A percentile compares a stretch with the other conserved stretches of the same genome.
These are phyloP conservation scores for Cokeromyces recurvatus DNA, from an alignment of 371 early-diverging fungal genomes.

Conservation along the genomic window DNA sequence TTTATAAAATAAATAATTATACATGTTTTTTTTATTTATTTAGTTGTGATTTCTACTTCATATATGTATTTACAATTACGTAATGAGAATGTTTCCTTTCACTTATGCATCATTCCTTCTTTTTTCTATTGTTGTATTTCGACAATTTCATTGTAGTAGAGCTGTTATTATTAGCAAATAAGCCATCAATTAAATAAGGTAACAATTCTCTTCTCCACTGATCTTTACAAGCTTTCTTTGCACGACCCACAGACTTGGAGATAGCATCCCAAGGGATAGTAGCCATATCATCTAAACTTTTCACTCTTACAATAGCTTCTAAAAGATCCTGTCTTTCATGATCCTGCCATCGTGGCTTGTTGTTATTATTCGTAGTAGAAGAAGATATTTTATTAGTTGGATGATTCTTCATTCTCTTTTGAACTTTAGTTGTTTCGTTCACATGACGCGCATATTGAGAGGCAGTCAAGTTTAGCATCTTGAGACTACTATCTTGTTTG, in stretches of 20 bases:
- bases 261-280: slow-evolving; percentile 36
- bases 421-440: no score
- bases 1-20: slow-evolving; percentile 18
- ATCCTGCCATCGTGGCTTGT: slow-evolving; percentile 36
- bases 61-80: no score
- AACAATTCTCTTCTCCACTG: slow-evolving; percentile 43
- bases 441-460: no score
- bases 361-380: background rate
- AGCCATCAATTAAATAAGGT: slow-evolving; percentile 8
- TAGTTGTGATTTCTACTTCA: no score
- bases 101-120: no score
- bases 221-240: slow-evolving; percentile 44
- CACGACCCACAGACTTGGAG: slow-evolving; percentile 26
- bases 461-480: no score
- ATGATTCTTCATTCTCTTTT: no score
- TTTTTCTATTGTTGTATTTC: no score
- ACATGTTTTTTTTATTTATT: background rate
- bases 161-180: background rate
- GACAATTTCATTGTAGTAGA: no score
- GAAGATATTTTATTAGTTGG: background rate
- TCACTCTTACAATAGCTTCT: slow-evolving; percentile 31
- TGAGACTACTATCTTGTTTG: no score
- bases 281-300: slow-evolving; percentile 36
- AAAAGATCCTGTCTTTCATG: slow-evolving; percentile 25
- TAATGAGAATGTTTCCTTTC: no score